Conservation (phyloP, 352 stramenopile species). For the Phytophthora rubi region DNA sequence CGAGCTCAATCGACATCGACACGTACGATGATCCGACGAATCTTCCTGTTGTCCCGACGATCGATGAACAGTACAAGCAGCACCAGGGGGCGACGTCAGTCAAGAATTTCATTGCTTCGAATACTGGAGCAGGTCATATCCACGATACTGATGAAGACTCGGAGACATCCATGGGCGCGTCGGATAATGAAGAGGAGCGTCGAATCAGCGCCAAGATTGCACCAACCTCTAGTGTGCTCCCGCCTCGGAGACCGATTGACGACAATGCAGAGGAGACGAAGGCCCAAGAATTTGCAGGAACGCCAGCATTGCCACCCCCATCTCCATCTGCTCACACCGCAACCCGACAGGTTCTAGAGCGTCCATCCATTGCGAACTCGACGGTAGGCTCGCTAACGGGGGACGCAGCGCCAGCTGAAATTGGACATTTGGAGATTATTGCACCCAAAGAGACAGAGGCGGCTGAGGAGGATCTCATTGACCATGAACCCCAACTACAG, state of each 20-base stretch:
- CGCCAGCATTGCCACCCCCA: conserved; percentile 47
- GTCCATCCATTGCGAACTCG: conserved; percentile 41
- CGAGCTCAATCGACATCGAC: conserved; percentile 77
- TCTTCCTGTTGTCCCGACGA: conserved; percentile 20
- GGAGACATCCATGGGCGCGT: conserved; percentile 47
- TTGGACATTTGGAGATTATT: neutral
- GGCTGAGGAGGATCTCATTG: conserved; percentile 23
- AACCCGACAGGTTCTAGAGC: conserved; percentile 43
- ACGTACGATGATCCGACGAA: conserved; percentile 45
- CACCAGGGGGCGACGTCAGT: neutral
- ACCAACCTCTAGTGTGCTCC: neutral
- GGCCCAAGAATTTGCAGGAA: conserved; percentile 52
- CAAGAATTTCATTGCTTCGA: conserved; percentile 1
- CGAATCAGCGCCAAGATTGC: conserved; percentile 14
- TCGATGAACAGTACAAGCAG: conserved; percentile 29
- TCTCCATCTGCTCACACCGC: conserved; percentile 48
- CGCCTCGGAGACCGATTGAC: conserved; percentile 18
- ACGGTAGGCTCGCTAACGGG: conserved; percentile 13
- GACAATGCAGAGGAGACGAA: conserved; percentile 64
- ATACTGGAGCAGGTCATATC: neutral
- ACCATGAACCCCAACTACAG: conserved; percentile 7
- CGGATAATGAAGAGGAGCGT: conserved; percentile 41
- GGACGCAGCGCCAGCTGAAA: conserved; percentile 10
- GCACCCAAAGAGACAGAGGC: conserved; percentile 4
- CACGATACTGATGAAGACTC: conserved; percentile 46